Evolutionary conservation across 1,139 yeast genomes (phyloP).

Genomic region (Saccharomyces uvarum): DNA sequence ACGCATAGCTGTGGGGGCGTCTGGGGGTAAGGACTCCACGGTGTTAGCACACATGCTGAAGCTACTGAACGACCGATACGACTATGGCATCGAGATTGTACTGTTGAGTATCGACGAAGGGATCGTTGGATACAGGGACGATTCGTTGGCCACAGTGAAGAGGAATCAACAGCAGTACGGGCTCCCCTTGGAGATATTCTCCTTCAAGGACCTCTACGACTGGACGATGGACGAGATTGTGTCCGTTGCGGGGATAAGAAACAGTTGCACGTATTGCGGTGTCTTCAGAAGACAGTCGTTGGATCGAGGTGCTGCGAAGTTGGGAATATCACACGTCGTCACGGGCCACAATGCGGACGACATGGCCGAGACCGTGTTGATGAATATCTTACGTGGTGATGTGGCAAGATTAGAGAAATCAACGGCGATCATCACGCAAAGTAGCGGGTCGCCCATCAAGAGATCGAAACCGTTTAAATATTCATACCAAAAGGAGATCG

Average conservation of each 20-base stretch:
- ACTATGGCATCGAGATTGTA: constrained; percentile 78
- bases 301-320: constrained; percentile 89
- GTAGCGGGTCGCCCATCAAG: constrained; percentile 72
- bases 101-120: constrained; percentile 92
- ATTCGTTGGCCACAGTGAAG: constrained; percentile 91
- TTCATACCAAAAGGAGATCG: constrained; percentile 94
- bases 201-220: constrained; percentile 78
- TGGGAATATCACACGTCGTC: constrained; percentile 82
- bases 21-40: constrained; percentile 97
- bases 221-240: constrained; percentile 99
- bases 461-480: constrained; percentile 94
- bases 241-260: constrained; percentile 85
- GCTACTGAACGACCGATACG: constrained; percentile 76
- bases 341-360: constrained; percentile 99
- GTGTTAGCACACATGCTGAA: constrained; percentile 86
- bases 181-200: constrained; percentile 82
- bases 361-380: constrained; percentile 94
- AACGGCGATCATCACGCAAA: constrained; percentile 77
- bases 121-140: constrained; percentile 93
- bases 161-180: constrained; percentile 83
- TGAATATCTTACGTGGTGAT: constrained; percentile 95
- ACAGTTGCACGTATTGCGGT: constrained; percentile 97
- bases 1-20: constrained; percentile 90
- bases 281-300: constrained; percentile 93
- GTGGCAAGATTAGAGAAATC: constrained; percentile 86